Evolutionary conservation across 805 yeast genomes (phyloP), one percentile per base, ranked within the genome.

Genomic region (Candida boidinii): DNA sequence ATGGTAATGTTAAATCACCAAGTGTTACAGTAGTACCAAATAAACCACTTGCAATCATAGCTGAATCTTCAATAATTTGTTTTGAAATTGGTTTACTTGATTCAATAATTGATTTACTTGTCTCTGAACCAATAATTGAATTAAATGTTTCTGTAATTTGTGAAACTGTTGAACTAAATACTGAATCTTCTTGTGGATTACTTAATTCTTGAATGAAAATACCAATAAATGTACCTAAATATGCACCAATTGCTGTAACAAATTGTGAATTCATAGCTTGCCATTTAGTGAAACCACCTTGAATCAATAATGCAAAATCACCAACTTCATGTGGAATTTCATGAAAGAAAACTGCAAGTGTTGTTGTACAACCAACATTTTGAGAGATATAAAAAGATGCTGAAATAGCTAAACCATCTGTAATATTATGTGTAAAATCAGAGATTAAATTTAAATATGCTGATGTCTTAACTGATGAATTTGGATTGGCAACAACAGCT

Each of bases 251-350:
- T 1, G 82, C 78, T 3, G 87, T 78, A 22, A 78, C 45, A 33
- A 78, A 64, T 54, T 81, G 88, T 0, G 83, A 74, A 33, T 64
- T 66, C 66, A 79, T 64, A 2, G 85, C 86, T 40, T 74, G 74
- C 53, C 72, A 56, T 53, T 75, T 75, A 15, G 82, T 63, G 42
- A 76, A 70, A 0, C 90, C 90, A 16, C 79, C 78, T 45, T 76
- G 75, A 39, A 78, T 68, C 38, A 82, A 58, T 17, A 82, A 58
- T 0, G 87, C 88, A 56, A 77, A 82, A 48, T 82, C 92, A 30
- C 90, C 88, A 39, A 82, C 70, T 48, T 80, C 86, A 50, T 82
- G 92, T 5, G 92, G 92, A 30, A 81, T 70, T 51, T 82, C 92
- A 51, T 82, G 92, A 54, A 78, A 69, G 39, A 80, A 67, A 19